Conservation (phyloP, 2,329 filamentous ascomycete species). For the Exophiala phaeomuriformis region DNA sequence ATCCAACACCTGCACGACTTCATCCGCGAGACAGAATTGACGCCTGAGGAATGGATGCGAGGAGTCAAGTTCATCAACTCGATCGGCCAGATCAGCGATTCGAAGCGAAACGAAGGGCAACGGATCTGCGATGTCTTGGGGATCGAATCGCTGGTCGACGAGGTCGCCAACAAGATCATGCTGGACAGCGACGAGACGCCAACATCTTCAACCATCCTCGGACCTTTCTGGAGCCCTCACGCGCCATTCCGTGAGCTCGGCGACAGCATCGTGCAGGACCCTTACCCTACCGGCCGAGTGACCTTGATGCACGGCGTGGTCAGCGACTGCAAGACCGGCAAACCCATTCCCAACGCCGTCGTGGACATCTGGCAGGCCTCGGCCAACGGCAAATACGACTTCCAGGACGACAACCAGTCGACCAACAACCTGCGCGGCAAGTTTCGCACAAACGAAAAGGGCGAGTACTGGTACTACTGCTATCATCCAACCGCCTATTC, state of each 20-base stretch:
- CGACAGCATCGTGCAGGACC: slow-evolving; percentile 58
- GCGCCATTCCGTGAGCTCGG: slow-evolving; percentile 65
- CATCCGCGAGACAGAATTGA: neutral
- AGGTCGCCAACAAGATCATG: neutral
- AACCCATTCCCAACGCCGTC: neutral
- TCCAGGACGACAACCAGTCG: neutral
- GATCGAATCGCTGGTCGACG: neutral
- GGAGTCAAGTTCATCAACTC: neutral
- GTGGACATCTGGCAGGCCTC: neutral
- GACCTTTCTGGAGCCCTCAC: slow-evolving; percentile 70
- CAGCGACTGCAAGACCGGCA: neutral
- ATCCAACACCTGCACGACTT: neutral
- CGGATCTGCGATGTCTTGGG: neutral
- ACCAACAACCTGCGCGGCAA: neutral
- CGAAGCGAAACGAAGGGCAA: neutral
- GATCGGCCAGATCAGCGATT: neutral
- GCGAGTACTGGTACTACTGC: neutral
- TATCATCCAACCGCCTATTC: neutral
- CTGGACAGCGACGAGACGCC: neutral
- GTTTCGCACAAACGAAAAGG: neutral
- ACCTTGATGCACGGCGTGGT: neutral
- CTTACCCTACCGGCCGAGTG: slow-evolving; percentile 40
- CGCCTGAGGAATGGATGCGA: neutral
- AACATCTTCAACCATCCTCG: slow-evolving; percentile 48
- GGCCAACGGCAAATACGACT: neutral